Evolutionary conservation across 2,329 filamentous ascomycete genomes (phyloP), one percentile per base, ranked within the genome.

Genomic region (Raffaelea ambrosiae): DNA sequence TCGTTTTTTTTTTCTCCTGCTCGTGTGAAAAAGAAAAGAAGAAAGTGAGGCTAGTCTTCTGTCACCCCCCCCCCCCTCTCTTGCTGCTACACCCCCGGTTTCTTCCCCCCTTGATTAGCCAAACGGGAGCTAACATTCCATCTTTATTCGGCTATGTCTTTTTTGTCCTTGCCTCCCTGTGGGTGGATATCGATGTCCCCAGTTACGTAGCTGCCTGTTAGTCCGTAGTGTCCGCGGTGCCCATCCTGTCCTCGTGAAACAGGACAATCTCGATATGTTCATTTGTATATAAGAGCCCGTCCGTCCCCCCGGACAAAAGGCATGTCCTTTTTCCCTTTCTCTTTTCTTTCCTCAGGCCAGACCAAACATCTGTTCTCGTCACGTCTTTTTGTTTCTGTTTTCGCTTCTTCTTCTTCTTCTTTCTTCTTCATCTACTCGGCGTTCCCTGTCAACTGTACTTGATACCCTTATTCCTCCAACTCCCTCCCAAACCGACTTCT

Each of bases 121-220:
- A 47, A 45, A 40, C 38, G 44, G 47, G 41, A 48, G 35, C 42
- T 44, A 43, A 48, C 20, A 26, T 35, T 22, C 22, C 16, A n/a
- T n/a, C 18, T 19, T 38, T 19, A 14, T n/a, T 39, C 16, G 10
- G 26, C 38, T 26, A 22, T 42, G 9, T 31, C 46, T 29, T 23
- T 46, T 11, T 5, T 9, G 13, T 9, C 18, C 7, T 16, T 23
- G 19, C 20, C 14, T 41, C 16, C 16, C 7, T 29, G 13, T 29
- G n/a, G n/a, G n/a, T n/a, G n/a, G n/a, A n/a, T n/a, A n/a, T n/a
- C n/a, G n/a, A n/a, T n/a, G n/a, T n/a, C n/a, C n/a, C n/a, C n/a
- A n/a, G n/a, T n/a, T n/a, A n/a, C n/a, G n/a, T n/a, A n/a, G n/a
- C n/a, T n/a, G n/a, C n/a, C n/a, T n/a, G n/a, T n/a, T n/a, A n/a